Evolutionary conservation across 148 eudicot species (phyloP), one percentile per base, ranked within the genome.

Genomic region (Talinum fruticosum): DNA sequence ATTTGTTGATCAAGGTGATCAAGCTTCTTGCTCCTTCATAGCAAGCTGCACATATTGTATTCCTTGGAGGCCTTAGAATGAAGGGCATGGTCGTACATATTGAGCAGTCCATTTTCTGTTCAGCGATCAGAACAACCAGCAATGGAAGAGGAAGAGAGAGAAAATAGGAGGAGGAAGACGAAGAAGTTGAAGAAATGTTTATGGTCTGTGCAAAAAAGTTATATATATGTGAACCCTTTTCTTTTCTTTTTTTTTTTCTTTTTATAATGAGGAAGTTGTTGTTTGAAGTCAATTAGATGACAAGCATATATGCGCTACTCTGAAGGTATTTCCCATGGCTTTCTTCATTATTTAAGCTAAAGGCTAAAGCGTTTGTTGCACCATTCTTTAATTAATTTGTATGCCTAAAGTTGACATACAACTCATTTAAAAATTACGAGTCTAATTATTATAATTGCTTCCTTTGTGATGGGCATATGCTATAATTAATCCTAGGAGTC

Each of bases 1-100:
- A 78, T 54, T 88, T 89, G 82, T 85, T 89, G 44, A 90, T 86
- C 75, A 93, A 36, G 21, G 89, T 37, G 79, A 90, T 89, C 38
- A 93, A 79, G 73, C 77, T 88, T 70, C 90, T 79, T 21, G 97
- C 95, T 69, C 93, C 93, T 76, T 94, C 95, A 37, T 85, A 94
- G 71, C 98, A 94, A 45, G 93, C 89, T 74, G 84, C 90, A 69
- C 97, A 94, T 53, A 94, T 90, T 21, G 97, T 85, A 76, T 94
- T 94, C 76, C 98, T 89, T 14, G 95, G 97, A 21, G 97, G 98
- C 84, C 98, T 82, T 59, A 92, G 75, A 45, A 89, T 86, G 64
- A 83, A 89, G 1, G 98, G 98, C 92, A 94, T 83, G 0, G 94
- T 84, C 2, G 90, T 94, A 62, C 97, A 94, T 15, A 94, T 88